Conservation (phyloP, 208 protist genomes). For the Polymyxa betae region DNA sequence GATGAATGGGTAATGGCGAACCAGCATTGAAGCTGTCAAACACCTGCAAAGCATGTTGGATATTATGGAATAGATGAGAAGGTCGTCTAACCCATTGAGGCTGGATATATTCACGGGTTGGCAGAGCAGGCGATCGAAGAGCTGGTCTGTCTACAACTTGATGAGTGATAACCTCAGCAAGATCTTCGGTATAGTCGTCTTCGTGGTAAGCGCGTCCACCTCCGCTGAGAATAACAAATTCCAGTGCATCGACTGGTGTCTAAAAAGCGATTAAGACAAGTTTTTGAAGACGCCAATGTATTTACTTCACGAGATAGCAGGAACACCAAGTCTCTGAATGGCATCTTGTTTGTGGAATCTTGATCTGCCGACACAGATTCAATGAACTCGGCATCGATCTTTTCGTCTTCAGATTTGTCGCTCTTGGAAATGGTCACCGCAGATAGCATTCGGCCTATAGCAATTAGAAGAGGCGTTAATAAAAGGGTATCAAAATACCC, state of each 20-base stretch:
- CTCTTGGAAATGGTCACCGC: not conserved
- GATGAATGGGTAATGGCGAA: conserved; percentile 46
- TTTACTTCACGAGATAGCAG: conserved; percentile 61
- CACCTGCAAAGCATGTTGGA: conserved; percentile 46
- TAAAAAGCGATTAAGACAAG: not conserved
- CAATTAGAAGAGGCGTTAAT: not conserved
- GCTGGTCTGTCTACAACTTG: conserved; percentile 52
- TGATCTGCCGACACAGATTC: conserved; percentile 76
- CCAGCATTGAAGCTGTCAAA: conserved; percentile 78
- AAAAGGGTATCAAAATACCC: not conserved
- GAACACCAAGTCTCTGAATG: conserved; percentile 81
- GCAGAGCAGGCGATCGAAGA: not conserved
- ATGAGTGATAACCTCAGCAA: conserved; percentile 35
- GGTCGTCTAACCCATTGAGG: conserved; percentile 66
- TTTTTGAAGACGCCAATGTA: not conserved
- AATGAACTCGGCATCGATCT: conserved; percentile 76
- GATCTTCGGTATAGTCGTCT: not conserved
- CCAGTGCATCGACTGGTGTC: not conserved
- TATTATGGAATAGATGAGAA: not conserved
- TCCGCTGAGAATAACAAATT: not conserved
- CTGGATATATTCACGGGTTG: conserved; percentile 59
- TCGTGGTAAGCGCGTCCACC: not conserved
- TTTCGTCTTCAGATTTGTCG: not conserved
- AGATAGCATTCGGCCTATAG: not conserved
- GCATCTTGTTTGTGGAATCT: conserved; percentile 84